Conservation (phyloP, 495 filamentous ascomycete species). For the Penicillium robsamsonii region DNA sequence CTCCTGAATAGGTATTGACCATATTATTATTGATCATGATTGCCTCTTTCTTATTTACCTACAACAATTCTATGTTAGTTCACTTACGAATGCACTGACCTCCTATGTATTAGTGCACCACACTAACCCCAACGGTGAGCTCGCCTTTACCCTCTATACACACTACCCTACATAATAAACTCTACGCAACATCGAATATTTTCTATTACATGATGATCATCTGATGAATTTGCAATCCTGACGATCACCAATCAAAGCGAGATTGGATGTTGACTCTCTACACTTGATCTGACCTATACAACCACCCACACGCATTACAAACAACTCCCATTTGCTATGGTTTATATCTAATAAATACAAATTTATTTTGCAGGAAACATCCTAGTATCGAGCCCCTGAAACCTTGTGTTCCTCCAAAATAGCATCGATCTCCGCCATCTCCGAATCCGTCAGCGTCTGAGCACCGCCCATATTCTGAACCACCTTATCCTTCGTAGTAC, state of each 20-base stretch:
- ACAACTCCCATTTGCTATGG: neutral
- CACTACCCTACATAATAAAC: neutral
- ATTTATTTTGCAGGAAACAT: neutral
- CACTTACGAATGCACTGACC: neutral
- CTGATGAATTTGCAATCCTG: constrained; percentile 55
- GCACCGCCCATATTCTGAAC: constrained; percentile 45
- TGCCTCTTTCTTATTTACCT: neutral
- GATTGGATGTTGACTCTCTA: constrained; percentile 54
- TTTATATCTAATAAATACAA: constrained; percentile 9
- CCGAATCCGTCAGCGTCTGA: constrained; percentile 35
- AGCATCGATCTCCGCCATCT: constrained; percentile 47
- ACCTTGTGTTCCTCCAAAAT: constrained; percentile 40
- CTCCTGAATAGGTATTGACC: neutral
- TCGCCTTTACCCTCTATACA: neutral
- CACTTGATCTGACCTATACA: constrained; percentile 54
- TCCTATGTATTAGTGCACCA: neutral
- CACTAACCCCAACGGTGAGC: constrained; percentile 10
- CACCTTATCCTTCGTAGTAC: constrained; percentile 46
- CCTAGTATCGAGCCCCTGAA: constrained; percentile 40
- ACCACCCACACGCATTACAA: neutral
- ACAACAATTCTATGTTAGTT: neutral
- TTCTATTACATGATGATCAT: constrained; percentile 40
- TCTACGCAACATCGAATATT: neutral
- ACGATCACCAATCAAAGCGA: constrained; percentile 47
- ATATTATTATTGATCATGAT: neutral